Evolutionary conservation across 441 rosid genomes (phyloP).

Genomic region (Macaranga tanarius): DNA sequence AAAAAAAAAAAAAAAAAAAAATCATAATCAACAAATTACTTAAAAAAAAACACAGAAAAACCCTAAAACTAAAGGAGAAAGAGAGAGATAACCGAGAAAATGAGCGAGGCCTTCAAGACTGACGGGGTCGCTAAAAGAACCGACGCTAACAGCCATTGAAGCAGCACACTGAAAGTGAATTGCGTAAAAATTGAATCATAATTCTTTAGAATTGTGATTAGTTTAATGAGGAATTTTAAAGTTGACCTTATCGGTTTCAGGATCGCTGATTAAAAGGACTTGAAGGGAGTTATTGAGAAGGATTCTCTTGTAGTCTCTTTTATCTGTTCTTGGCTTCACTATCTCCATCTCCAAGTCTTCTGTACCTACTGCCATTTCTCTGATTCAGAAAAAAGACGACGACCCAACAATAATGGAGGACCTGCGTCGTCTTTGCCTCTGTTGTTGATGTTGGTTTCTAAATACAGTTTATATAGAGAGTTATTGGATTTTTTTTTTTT

Average conservation of each 20-base stretch:
- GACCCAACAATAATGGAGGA: too few species aligned
- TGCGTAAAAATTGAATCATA: too few species aligned
- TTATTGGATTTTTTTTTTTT: too few species aligned
- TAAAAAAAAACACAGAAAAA: not conserved
- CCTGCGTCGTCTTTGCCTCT: too few species aligned
- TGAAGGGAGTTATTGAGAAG: conserved; percentile 67
- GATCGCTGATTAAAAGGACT: conserved; percentile 77
- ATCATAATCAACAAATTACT: not conserved
- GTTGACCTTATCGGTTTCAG: conserved; percentile 74
- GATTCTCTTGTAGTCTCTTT: conserved; percentile 64
- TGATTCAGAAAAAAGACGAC: too few species aligned
- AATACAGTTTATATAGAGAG: too few species aligned
- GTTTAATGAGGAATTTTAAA: too few species aligned
- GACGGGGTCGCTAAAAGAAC: conserved; percentile 75
- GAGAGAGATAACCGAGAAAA: conserved; percentile 55
- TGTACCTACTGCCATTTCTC: conserved; percentile 49
- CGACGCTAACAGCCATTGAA: conserved; percentile 82
- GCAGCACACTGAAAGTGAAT: conserved; percentile 72
- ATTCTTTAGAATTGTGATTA: too few species aligned
- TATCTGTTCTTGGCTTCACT: conserved; percentile 71
- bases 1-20: not conserved
- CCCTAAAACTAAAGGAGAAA: not conserved
- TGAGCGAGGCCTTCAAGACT: conserved; percentile 95
- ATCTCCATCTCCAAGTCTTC: conserved; percentile 45
- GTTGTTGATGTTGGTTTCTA: too few species aligned